A percentile compares a stretch with the other conserved stretches of the same genome.
Conservation (phyloP, 2,329 filamentous ascomycete genomes). For the Botryotinia globosa region DNA sequence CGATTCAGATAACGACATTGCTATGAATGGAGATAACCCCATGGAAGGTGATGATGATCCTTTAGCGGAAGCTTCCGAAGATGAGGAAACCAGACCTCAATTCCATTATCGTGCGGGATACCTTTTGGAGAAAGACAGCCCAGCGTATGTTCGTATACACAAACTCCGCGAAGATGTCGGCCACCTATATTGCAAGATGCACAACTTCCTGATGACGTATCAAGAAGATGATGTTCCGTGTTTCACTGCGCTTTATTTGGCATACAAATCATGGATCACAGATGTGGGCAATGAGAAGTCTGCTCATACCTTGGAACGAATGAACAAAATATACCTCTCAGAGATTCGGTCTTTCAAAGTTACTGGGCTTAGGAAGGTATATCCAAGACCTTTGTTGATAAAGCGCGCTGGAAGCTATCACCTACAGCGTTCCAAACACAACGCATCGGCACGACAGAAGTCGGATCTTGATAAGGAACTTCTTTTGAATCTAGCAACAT, state of each 20-base stretch:
- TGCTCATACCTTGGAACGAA: slow-evolving; percentile 85
- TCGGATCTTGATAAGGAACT: slow-evolving; percentile 86
- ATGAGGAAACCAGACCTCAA: slow-evolving; percentile 78
- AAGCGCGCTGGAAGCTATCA: slow-evolving; percentile 94
- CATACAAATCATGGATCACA: slow-evolving; percentile 94
- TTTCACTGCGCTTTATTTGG: slow-evolving; percentile 88
- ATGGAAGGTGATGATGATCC: slow-evolving; percentile 57
- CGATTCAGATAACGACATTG: slow-evolving; percentile 45
- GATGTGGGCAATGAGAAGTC: slow-evolving; percentile 96
- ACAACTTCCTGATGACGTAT: slow-evolving; percentile 75
- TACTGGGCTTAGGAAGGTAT: slow-evolving; percentile 85
- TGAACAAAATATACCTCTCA: slow-evolving; percentile 77
- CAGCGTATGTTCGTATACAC: slow-evolving; percentile 74
- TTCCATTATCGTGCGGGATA: slow-evolving; percentile 91
- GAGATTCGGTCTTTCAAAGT: slow-evolving; percentile 94
- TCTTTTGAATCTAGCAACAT: slow-evolving; percentile 83
- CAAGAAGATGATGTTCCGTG: slow-evolving; percentile 95
- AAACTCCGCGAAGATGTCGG: slow-evolving; percentile 77
- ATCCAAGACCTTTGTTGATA: slow-evolving; percentile 87
- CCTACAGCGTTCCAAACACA: slow-evolving; percentile 88
- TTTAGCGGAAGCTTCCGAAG: slow-evolving; percentile 64
- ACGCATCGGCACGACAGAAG: slow-evolving; percentile 81
- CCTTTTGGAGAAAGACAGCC: slow-evolving; percentile 61
- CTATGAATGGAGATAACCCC: slow-evolving; percentile 48
- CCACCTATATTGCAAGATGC: slow-evolving; percentile 75